phyloP scores from a whole-genome alignment of 768 basidiomycete genomes.

The Lactarius indigo region DNA sequence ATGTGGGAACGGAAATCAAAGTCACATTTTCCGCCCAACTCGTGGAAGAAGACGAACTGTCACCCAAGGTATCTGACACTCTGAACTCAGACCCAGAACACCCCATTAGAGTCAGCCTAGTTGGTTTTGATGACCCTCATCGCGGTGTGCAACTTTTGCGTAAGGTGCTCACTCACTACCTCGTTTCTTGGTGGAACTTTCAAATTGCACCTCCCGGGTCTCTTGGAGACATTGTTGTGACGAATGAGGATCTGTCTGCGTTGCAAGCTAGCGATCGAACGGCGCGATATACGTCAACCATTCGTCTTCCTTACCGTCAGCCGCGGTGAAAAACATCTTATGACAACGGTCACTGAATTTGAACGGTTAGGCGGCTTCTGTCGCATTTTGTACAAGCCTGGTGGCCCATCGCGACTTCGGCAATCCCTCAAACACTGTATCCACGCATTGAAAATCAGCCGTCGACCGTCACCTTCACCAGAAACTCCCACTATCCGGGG shows the following conservation, averaged over 20 bases:
- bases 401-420: slow-evolving; percentile 73
- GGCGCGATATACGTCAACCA: slow-evolving; percentile 55
- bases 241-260: slow-evolving; percentile 71
- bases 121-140: slow-evolving; percentile 65
- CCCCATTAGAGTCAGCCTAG: slow-evolving; percentile 49
- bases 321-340: slow-evolving; percentile 60
- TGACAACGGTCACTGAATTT: slow-evolving; percentile 63
- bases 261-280: slow-evolving; percentile 55
- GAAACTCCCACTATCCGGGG: slow-evolving; percentile 13
- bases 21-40: slow-evolving; percentile 75
- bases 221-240: slow-evolving; percentile 67
- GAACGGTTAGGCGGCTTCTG: slow-evolving; percentile 84
- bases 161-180: slow-evolving; percentile 59
- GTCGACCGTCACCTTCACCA: slow-evolving; percentile 32
- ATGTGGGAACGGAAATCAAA: slow-evolving; percentile 86
- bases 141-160: slow-evolving; percentile 66
- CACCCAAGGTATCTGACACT: slow-evolving; percentile 28
- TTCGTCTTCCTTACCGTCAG: slow-evolving; percentile 74
- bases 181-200: slow-evolving; percentile 77
- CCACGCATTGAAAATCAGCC: slow-evolving; percentile 50
- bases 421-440: slow-evolving; percentile 60
- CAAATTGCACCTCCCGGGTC: slow-evolving; percentile 40
- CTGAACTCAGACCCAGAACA: slow-evolving; percentile 29
- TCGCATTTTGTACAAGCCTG: slow-evolving; percentile 86
- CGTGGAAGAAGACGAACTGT: slow-evolving; percentile 35